Conservation (phyloP, 2,329 filamentous ascomycete genomes). For the Fusarium musae region DNA sequence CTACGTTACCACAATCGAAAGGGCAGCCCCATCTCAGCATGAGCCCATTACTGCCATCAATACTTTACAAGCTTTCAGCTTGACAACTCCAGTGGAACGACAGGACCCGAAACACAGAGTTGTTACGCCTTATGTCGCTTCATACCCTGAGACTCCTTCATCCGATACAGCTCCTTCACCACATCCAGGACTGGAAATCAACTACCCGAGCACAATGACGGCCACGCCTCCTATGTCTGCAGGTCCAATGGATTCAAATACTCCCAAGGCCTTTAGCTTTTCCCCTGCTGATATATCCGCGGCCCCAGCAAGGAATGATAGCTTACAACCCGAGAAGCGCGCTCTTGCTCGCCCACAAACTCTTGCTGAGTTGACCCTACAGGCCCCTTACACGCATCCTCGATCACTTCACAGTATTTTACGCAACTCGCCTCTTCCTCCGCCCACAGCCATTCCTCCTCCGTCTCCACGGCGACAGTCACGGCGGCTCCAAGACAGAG, state of each 20-base stretch:
- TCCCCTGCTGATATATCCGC: constrained; percentile 49
- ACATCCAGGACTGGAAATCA: constrained; percentile 54
- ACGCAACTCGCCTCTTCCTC: constrained; percentile 72
- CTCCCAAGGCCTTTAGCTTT: constrained; percentile 59
- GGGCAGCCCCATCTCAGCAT: constrained; percentile 60
- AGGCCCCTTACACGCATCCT: constrained; percentile 68
- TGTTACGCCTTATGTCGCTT: constrained; percentile 58
- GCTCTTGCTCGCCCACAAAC: constrained; percentile 24
- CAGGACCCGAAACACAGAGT: constrained; percentile 49
- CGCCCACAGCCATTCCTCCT: constrained; percentile 60
- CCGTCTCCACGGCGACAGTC: constrained; percentile 66
- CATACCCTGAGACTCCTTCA: constrained; percentile 65
- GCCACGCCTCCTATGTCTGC: constrained; percentile 69
- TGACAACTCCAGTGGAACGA: constrained; percentile 47
- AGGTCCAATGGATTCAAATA: constrained; percentile 58
- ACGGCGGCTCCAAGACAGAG: constrained; percentile 64
- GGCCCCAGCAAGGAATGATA: constrained; percentile 1
- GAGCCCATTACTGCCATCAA: constrained; percentile 63
- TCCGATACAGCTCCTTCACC: constrained; percentile 64
- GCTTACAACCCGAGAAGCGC: constrained; percentile 29
- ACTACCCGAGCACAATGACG: constrained; percentile 67
- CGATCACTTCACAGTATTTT: constrained; percentile 71
- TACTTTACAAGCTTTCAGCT: constrained; percentile 49
- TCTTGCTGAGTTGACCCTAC: constrained; percentile 34
- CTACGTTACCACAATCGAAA: constrained; percentile 71